Evolutionary conservation across 257 asterid genomes (phyloP), one percentile per base, ranked within the genome.

Genomic region (Eustoma russellianum): DNA sequence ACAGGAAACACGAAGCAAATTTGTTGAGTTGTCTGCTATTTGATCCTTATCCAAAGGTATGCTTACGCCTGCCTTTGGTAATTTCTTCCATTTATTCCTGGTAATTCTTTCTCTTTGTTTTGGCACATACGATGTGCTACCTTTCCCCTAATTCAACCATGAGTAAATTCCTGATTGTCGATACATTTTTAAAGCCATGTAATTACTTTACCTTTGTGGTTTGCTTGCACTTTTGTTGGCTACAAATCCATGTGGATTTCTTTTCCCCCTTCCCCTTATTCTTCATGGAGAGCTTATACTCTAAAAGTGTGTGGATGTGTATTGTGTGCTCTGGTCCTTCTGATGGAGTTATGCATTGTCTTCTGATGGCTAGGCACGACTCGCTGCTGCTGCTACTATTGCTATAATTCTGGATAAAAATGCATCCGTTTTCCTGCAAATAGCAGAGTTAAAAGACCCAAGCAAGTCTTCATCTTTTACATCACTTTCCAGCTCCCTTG

Each of bases 401-500:
- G 74, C 75, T 67, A 72, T 82, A 61, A 86, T 86, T 94, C 69
- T 90, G 75, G 96, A 90, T 64, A 91, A 90, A 43, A 92, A 88
- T 44, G 82, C 96, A 12, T 79, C 94, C 33, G 76, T 86, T 73
- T 80, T 88, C 75, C 91, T 90, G 62, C 94, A 90, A 82, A 86
- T 90, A 51, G 98, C 98, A 66, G 98, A 86, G 63, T 82, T 67
- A 59, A 81, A 70, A 64, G 94, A 66, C 56, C 71, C 74, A 60
- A 52, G 88, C 53, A 90, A 75, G 74, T 67, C 75, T 68, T 95
- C 91, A 59, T 83, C 98, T 53, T 90, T 83, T 73, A 90, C 95
- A 35, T 71, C 98, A 58, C 90, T 90, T 63, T 90, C 98, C 66
- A 78, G 85, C 61, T 81, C 96, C 56, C 95, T 90, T 74, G 98